Base-by-base conservation (phyloP, 768 basidiomycete species). In the Ramaria rubella region DNA sequence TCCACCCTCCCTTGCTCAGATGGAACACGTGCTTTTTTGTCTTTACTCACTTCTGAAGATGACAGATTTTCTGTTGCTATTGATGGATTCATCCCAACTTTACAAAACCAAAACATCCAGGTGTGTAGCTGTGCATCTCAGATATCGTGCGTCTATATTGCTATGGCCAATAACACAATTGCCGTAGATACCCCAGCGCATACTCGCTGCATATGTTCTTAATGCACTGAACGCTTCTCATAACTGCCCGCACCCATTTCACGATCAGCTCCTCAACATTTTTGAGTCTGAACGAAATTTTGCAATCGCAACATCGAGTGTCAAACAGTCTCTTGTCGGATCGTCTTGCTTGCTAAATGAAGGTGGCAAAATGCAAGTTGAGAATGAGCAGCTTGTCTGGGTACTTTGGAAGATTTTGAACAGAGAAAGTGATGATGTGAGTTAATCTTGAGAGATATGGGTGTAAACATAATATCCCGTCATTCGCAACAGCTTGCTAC, bases 371-470 rank as follows among this genome's bases (percentile, higher is more conserved):
- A 78, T 26, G 75, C 76, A 58, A 76, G 80, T 17, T 55, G 75
- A 76, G 50, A 87, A 82, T 66, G 87, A 90, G 65, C 88, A 88
- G 63, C 72, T 90, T 49, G 85, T 90, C 36, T 90, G 88, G 87
- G 88, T 90, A 43, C 73, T 90, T 58, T 90, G 87, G 87, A 90
- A 90, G 71, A 86, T 90, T 56, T 72, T 90, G 54, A 87, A 82
- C 67, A 89, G 88, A 52, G 87, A 90, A 66, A 88, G 88, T 19
- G 83, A 81, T 58, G 87, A 90, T 75, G 88, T 89, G 60, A 62
- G 82, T 34, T 51, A 15, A 36, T 5, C 24, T 31, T 51, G 30
- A 5, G 15, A 6, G 21, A 33, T n/a, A 9, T 42, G 17, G 23
- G 3, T 21, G 23, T 42, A 2, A 21, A 17, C 40, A 42, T 42